Evolutionary conservation across 2,329 filamentous ascomycete species (phyloP), one percentile per base, ranked within the genome.

Genomic region (Tolypocladium inflatum): DNA sequence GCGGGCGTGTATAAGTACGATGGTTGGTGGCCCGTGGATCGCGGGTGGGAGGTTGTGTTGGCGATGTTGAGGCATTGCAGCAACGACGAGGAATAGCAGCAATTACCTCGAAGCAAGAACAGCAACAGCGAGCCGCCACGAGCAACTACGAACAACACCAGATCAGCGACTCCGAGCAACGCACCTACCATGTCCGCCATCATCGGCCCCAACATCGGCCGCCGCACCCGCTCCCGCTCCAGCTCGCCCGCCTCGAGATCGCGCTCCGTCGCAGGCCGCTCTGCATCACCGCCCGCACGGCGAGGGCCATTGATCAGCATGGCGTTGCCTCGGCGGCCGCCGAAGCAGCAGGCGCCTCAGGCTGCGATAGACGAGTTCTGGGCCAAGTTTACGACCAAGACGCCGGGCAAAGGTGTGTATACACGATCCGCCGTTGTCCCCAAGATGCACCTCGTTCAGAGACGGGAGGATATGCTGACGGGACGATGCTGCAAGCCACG

Each of bases 311-410:
- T 33, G 23, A 26, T 19, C 21, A 9, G 3, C 35, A 26, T 38
- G n/a, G 21, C n/a, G 23, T n/a, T 26, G 7, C 55, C 56, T 9
- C 38, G n/a, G 38, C 55, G 48, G 38, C 50, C 42, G 43, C 60
- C 64, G 54, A 81, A 79, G 64, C 78, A 81, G 58, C 79, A 83
- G 65, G 73, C 83, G 9, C 87, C 88, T 0, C 89, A 92, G 68
- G 79, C 84, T 59, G 79, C 77, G 33, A 82, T 92, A 58, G 82
- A 89, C 63, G 81, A 87, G 60, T 91, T 91, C 67, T 92, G 88
- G 89, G 73, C 78, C 56, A 85, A 84, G 58, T 90, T 91, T 64
- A 86, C 80, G 17, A 84, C 85, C 55, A 88, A 86, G 66, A 80
- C 80, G 33, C 88, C 88, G 0, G 88, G 88, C 19, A 90, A 89